These are phyloP conservation scores for Porphyrellus cyaneotinctus DNA, from an alignment of 768 basidiomycete species.

Conservation along the genomic window DNA sequence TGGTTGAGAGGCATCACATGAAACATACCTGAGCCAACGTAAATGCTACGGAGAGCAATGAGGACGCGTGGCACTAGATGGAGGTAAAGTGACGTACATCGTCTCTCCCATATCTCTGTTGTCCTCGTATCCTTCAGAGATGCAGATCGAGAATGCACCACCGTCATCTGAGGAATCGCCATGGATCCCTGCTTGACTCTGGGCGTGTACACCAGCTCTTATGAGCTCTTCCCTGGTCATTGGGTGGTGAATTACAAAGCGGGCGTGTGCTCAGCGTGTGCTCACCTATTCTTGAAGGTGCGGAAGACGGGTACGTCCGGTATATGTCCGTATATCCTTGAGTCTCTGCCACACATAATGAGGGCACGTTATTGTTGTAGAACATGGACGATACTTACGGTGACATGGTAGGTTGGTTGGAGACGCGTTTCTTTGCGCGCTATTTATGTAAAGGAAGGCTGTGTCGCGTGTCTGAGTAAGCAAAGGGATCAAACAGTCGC, in stretches of 20 bases:
- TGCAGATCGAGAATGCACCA: conserved; percentile 39
- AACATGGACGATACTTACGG: conserved; percentile 5
- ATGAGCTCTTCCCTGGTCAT: conserved; percentile 19
- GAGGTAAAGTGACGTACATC: conserved; percentile 29
- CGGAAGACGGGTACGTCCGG: conserved; percentile 17
- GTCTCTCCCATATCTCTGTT: conserved; percentile 35
- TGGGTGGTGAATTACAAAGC: neutral
- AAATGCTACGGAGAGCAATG: conserved; percentile 23
- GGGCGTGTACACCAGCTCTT: conserved; percentile 33
- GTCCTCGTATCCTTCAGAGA: conserved; percentile 42
- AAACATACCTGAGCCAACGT: conserved; percentile 31
- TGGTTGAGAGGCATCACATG: neutral
- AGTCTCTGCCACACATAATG: conserved; percentile 2
- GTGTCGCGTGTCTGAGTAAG: conserved; percentile 3
- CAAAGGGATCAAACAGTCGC: conserved; percentile 1
- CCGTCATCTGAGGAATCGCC: conserved; percentile 25
- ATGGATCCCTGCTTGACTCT: conserved; percentile 36
- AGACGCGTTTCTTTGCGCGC: conserved; percentile 7
- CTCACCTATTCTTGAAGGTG: conserved; percentile 21
- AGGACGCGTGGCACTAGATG: neutral
- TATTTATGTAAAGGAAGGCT: conserved; percentile 6
- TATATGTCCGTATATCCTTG: conserved; percentile 30
- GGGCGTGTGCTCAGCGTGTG: neutral
- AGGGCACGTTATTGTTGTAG: neutral
- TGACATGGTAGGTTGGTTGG: conserved; percentile 10